phyloP scores from a whole-genome alignment of 306 rosid genomes.

The Castanospermum australe region DNA sequence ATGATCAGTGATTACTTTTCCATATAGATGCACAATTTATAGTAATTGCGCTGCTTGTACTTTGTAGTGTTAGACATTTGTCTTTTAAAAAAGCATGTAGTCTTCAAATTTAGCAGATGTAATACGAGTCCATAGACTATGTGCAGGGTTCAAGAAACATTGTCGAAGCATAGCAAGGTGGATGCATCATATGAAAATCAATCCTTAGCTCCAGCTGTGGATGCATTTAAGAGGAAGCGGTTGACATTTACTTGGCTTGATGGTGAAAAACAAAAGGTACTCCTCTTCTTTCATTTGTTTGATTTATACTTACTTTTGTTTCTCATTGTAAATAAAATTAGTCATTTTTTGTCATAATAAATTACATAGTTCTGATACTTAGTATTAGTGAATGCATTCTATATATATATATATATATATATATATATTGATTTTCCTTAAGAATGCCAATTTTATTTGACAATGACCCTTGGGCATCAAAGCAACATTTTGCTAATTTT shows the following conservation, averaged over 20 bases:
- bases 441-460: slow-evolving; percentile 2
- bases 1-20: neutral
- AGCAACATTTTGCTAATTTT: slow-evolving; percentile 3
- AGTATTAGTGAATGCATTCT: slow-evolving; percentile 1
- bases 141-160: slow-evolving; percentile 73
- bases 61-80: neutral
- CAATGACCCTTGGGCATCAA: neutral
- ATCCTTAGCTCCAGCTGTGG: slow-evolving; percentile 54
- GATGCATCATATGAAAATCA: slow-evolving; percentile 48
- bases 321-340: neutral
- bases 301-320: neutral
- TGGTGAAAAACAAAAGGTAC: slow-evolving; percentile 86
- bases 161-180: slow-evolving; percentile 46
- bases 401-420: neutral
- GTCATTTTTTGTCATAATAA: neutral
- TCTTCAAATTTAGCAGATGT: slow-evolving; percentile 28
- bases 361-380: neutral
- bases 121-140: slow-evolving; percentile 63
- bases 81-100: slow-evolving; percentile 11
- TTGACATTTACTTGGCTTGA: slow-evolving; percentile 95
- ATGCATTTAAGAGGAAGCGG: slow-evolving; percentile 56
- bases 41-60: neutral
- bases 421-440: neutral
- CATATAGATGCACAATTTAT: neutral
- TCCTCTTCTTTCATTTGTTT: slow-evolving; percentile 3